These are phyloP conservation scores for Claviceps sorghi DNA, from an alignment of 2,329 filamentous ascomycete species.

Conservation along the genomic window DNA sequence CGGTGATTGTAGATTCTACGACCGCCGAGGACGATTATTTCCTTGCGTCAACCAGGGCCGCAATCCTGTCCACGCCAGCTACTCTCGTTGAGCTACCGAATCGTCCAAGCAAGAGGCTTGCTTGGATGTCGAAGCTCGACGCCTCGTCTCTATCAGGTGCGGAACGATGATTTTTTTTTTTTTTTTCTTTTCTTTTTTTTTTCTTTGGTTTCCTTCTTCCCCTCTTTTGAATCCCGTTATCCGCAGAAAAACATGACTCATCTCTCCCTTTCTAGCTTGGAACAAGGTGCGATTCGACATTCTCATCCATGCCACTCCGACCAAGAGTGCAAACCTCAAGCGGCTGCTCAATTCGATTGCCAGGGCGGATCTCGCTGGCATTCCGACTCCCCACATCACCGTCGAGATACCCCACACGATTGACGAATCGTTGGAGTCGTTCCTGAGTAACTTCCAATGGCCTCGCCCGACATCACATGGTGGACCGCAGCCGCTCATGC, in stretches of 20 bases:
- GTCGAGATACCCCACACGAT: slow-evolving; percentile 66
- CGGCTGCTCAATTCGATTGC: slow-evolving; percentile 64
- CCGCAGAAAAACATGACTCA: background rate
- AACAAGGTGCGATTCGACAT: slow-evolving; percentile 68
- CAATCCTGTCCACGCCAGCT: slow-evolving; percentile 35
- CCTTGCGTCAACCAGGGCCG: slow-evolving; percentile 40
- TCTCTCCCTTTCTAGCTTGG: slow-evolving; percentile 47
- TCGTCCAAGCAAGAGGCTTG: slow-evolving; percentile 44
- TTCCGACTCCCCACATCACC: slow-evolving; percentile 58
- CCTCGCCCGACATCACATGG: slow-evolving; percentile 32
- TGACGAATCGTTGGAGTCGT: slow-evolving; percentile 49
- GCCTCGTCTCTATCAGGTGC: slow-evolving; percentile 52
- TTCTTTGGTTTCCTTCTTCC: no score
- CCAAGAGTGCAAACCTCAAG: slow-evolving; percentile 59
- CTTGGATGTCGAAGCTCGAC: slow-evolving; percentile 70
- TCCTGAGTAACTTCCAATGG: slow-evolving; percentile 53
- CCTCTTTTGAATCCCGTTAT: no score
- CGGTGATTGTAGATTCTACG: slow-evolving; percentile 56
- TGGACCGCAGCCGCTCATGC: slow-evolving; percentile 31
- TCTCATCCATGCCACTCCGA: slow-evolving; percentile 58
- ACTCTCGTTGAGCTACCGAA: slow-evolving; percentile 63
- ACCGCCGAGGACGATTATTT: slow-evolving; percentile 56
- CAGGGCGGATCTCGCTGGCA: slow-evolving; percentile 59
- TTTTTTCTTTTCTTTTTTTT: no score
- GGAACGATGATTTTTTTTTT: background rate